Evolutionary conservation across 371 early-diverging fungal genomes (phyloP).

Genomic region (Circinella umbellata): DNA sequence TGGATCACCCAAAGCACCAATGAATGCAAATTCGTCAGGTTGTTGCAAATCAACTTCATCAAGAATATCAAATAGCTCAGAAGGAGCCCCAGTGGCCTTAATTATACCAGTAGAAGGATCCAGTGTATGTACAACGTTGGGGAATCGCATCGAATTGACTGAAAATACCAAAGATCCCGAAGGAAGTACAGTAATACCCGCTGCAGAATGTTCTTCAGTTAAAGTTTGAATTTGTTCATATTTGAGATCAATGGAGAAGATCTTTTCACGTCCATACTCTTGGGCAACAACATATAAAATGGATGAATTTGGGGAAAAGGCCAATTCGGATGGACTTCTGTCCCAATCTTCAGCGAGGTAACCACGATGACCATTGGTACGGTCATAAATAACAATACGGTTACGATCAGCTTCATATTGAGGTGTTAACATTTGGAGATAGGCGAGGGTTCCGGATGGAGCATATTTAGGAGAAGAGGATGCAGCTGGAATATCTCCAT

Average conservation of each 20-base stretch:
- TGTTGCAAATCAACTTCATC: conserved; percentile 37
- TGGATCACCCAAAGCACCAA: conserved; percentile 63
- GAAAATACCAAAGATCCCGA: conserved; percentile 47
- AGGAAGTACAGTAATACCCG: conserved; percentile 44
- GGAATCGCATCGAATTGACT: conserved; percentile 50
- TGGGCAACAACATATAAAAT: conserved; percentile 64
- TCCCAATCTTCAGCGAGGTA: conserved; percentile 68
- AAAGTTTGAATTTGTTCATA: conserved; percentile 50
- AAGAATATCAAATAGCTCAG: conserved; percentile 34
- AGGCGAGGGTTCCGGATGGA: conserved; percentile 69
- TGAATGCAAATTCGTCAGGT: conserved; percentile 71
- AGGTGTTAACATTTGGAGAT: conserved; percentile 74
- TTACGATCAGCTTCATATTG: conserved; percentile 84
- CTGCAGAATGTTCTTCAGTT: conserved; percentile 56
- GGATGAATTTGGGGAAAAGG: conserved; percentile 56
- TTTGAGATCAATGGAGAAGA: conserved; percentile 56
- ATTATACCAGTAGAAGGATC: conserved; percentile 26
- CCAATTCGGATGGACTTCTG: conserved; percentile 61
- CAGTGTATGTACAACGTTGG: conserved; percentile 52
- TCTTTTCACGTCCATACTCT: conserved; percentile 63
- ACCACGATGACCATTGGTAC: conserved; percentile 32
- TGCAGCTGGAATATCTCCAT: conserved; percentile 66
- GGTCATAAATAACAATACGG: conserved; percentile 66
- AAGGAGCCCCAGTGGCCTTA: conserved; percentile 22
- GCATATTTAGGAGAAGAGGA: conserved; percentile 69